phyloP scores from a whole-genome alignment of 306 rosid genomes.

The Acacia confusa region DNA sequence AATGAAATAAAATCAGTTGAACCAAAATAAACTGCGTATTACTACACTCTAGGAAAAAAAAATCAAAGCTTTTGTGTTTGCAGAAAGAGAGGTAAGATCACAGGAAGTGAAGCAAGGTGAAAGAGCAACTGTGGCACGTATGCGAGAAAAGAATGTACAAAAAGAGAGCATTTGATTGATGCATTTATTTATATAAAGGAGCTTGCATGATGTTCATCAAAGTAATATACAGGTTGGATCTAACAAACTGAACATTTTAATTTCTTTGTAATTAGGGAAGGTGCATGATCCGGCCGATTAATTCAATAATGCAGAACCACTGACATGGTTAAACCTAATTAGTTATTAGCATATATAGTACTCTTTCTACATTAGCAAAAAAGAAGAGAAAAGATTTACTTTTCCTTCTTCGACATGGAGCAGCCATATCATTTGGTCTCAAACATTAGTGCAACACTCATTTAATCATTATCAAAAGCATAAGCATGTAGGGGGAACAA shows the following conservation, averaged over 20 bases:
- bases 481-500: constrained; percentile 20
- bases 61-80: constrained; percentile 4
- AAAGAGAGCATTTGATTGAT: background rate
- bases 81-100: constrained; percentile 28
- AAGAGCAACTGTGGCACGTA: constrained; percentile 18
- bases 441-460: constrained; percentile 14
- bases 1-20: constrained; percentile 26
- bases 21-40: background rate
- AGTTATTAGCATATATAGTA: background rate
- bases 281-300: background rate
- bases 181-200: background rate
- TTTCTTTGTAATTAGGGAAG: background rate
- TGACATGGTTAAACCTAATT: background rate
- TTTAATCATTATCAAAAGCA: constrained; percentile 17
- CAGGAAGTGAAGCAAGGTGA: constrained; percentile 3
- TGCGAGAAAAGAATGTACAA: constrained; percentile 8
- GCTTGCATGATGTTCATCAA: background rate
- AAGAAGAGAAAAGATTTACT: background rate
- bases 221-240: background rate
- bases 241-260: background rate
- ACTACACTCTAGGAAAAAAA: background rate
- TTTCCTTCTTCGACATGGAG: background rate
- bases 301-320: background rate
- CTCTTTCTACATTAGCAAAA: background rate
- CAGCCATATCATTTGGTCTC: background rate